Evolutionary conservation across 2,329 filamentous ascomycete genomes (phyloP).

Genomic region (Beauveria bassiana): DNA sequence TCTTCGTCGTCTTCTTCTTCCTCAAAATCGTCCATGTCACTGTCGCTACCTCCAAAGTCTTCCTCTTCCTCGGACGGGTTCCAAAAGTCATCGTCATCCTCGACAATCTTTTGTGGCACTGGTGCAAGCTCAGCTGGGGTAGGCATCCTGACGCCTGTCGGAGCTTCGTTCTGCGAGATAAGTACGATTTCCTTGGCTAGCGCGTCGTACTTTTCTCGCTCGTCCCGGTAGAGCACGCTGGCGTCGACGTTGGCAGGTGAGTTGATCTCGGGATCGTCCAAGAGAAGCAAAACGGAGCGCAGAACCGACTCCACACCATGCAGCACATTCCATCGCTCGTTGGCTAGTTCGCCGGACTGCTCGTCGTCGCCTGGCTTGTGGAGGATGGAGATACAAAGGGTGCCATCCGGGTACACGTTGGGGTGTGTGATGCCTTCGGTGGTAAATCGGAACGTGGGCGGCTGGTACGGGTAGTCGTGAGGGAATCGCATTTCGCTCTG

Average conservation of each 20-base stretch:
- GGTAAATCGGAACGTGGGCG: constrained; percentile 81
- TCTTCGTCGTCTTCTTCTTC: constrained; percentile 51
- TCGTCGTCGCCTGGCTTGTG: constrained; percentile 87
- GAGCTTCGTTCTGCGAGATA: constrained; percentile 70
- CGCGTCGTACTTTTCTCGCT: constrained; percentile 60
- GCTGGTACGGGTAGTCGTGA: constrained; percentile 79
- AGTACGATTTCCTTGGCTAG: constrained; percentile 64
- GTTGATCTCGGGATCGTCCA: constrained; percentile 89
- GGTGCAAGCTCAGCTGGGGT: constrained; percentile 57
- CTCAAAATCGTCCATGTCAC: constrained; percentile 54
- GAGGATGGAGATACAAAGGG: constrained; percentile 92
- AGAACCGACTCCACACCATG: constrained; percentile 93
- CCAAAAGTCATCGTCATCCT: constrained; percentile 78
- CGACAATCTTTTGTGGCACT: constrained; percentile 49
- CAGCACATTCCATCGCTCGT: constrained; percentile 88
- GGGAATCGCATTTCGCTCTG: constrained; percentile 81
- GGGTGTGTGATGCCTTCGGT: constrained; percentile 74
- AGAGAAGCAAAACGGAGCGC: constrained; percentile 81
- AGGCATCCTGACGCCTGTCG: constrained; percentile 73
- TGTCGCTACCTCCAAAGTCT: constrained; percentile 70
- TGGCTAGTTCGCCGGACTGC: constrained; percentile 82
- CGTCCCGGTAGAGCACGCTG: constrained; percentile 73
- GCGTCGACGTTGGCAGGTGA: constrained; percentile 95
- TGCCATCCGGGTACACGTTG: constrained; percentile 87
- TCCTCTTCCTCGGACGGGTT: constrained; percentile 67